Evolutionary conservation across 257 asterid genomes (phyloP).

Genomic region (Lycium ferocissimum): DNA sequence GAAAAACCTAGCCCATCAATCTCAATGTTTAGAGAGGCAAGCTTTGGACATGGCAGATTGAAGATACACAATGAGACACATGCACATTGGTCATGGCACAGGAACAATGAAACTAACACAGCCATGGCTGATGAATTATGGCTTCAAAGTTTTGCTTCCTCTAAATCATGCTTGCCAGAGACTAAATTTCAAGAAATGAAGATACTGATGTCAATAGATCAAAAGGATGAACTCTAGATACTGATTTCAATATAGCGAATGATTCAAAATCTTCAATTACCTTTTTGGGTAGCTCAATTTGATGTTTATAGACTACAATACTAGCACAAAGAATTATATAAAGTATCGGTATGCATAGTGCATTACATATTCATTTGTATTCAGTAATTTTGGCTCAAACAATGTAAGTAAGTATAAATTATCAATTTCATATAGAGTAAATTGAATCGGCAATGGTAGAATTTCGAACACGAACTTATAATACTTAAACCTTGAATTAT

Average conservation of each 20-base stretch:
- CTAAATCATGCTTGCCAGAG: slow-evolving; percentile 37
- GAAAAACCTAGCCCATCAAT: slow-evolving; percentile 62
- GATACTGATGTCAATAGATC: no score
- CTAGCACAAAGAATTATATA: not conserved
- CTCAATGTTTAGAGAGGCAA: slow-evolving; percentile 65
- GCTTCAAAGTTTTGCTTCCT: slow-evolving; percentile 61
- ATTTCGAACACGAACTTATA: no score
- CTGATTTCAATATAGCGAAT: no score
- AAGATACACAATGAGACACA: slow-evolving; percentile 61
- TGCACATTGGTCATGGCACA: slow-evolving; percentile 88
- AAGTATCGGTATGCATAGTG: not conserved
- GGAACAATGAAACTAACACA: slow-evolving; percentile 58
- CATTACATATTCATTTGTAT: not conserved
- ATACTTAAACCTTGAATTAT: no score
- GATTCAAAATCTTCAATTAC: not conserved
- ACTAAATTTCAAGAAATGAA: not conserved
- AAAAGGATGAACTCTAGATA: slow-evolving; percentile 44
- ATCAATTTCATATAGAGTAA: no score
- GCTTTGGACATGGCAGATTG: slow-evolving; percentile 90
- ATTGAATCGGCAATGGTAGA: no score
- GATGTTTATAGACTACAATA: not conserved
- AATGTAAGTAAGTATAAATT: no score
- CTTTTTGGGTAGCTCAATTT: not conserved
- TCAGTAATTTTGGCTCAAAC: not conserved
- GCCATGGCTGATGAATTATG: slow-evolving; percentile 57